Evolutionary conservation across 768 basidiomycete species (phyloP).

Genomic region (Hortiboletus flavorubellus): DNA sequence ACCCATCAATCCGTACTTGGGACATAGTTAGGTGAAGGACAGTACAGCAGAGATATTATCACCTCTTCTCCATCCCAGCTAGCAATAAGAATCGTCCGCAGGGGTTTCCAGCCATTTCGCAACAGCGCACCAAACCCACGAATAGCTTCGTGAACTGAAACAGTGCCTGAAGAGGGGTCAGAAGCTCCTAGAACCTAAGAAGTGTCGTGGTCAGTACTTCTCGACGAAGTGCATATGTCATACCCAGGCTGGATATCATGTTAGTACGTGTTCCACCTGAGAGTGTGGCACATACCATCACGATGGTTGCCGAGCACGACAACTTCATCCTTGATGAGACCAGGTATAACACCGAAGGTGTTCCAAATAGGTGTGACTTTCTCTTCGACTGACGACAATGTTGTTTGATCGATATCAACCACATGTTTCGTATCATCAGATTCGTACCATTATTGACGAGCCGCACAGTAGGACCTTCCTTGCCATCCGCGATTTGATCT

Average conservation of each 20-base stretch:
- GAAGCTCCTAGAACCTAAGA: conserved; percentile 47
- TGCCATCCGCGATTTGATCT: conserved; percentile 38
- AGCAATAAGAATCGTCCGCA: conserved; percentile 69
- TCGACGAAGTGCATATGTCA: neutral
- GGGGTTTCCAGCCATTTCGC: conserved; percentile 60
- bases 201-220: neutral
- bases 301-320: conserved; percentile 87
- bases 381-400: conserved; percentile 53
- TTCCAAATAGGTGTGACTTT: conserved; percentile 93
- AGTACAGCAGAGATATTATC: conserved; percentile 2
- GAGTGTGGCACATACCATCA: conserved; percentile 55
- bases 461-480: conserved; percentile 40
- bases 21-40: conserved; percentile 1
- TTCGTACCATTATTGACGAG: conserved; percentile 53
- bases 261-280: conserved; percentile 5
- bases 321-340: conserved; percentile 79
- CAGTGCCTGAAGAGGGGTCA: conserved; percentile 58
- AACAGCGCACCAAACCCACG: conserved; percentile 52
- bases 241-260: conserved; percentile 23
- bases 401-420: neutral
- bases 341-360: conserved; percentile 79
- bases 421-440: neutral
- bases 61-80: conserved; percentile 82
- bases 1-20: conserved; percentile 69
- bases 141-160: conserved; percentile 52